Conservation (phyloP, 495 filamentous ascomycete species). For the Penicillium simplicissimum region DNA sequence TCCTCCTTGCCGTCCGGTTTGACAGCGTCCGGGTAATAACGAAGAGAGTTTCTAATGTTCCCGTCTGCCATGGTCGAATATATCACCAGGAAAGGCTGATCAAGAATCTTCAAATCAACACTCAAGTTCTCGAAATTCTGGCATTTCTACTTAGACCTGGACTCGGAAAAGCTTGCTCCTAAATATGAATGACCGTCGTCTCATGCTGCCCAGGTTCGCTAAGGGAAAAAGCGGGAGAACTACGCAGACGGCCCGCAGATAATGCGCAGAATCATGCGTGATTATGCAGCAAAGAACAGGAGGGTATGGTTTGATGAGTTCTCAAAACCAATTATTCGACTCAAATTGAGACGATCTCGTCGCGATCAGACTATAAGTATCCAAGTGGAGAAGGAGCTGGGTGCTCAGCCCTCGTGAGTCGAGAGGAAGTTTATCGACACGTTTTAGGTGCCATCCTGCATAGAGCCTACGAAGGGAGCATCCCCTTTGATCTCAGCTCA, state of each 20-base stretch:
- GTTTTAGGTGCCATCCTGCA: not conserved
- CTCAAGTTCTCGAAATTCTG: not conserved
- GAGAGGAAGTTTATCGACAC: not conserved
- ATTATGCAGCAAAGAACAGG: not conserved
- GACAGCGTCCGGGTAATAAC: not conserved
- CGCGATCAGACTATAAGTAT: not conserved
- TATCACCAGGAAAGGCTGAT: not conserved
- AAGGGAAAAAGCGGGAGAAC: not conserved
- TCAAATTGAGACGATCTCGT: not conserved
- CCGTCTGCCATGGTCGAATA: not conserved
- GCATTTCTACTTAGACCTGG: not conserved
- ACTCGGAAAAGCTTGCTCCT: not conserved
- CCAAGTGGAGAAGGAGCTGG: not conserved
- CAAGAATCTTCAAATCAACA: not conserved
- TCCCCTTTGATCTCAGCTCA: not conserved
- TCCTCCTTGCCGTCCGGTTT: not conserved
- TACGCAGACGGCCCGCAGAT: not conserved
- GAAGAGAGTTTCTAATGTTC: not conserved
- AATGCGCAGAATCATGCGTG: slow-evolving; percentile 2
- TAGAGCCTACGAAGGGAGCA: not conserved
- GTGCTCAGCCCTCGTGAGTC: not conserved
- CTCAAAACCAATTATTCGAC: not conserved
- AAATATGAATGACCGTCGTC: not conserved
- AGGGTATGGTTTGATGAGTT: not conserved
- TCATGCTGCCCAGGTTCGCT: not conserved